phyloP scores from a whole-genome alignment of 371 early-diverging fungal genomes.

The Apophysomyces sp. region DNA sequence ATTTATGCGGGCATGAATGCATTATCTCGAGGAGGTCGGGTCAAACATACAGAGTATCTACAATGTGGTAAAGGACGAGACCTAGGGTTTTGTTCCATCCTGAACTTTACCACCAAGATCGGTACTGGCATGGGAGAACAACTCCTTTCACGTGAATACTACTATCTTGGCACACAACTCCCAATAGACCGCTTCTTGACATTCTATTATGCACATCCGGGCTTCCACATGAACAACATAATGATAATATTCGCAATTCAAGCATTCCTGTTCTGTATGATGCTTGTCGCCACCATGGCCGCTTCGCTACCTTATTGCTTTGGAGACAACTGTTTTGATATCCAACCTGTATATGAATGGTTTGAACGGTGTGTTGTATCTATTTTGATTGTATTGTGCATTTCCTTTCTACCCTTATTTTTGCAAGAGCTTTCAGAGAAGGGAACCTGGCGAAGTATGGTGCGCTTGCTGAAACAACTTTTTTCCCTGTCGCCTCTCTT shows the following conservation, averaged over 20 bases:
- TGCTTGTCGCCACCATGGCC: constrained; percentile 73
- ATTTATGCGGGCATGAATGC: constrained; percentile 93
- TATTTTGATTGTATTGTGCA: constrained; percentile 77
- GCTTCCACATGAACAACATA: constrained; percentile 91
- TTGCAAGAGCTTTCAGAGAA: constrained; percentile 86
- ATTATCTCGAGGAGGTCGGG: constrained; percentile 80
- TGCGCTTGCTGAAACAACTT: constrained; percentile 81
- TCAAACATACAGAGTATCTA: constrained; percentile 89
- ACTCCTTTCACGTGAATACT: constrained; percentile 86
- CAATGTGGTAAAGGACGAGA: constrained; percentile 94
- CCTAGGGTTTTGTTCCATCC: constrained; percentile 85
- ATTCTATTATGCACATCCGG: constrained; percentile 87
- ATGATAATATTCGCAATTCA: constrained; percentile 87
- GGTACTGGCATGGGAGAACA: constrained; percentile 94
- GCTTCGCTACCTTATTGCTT: constrained; percentile 52
- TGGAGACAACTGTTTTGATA: constrained; percentile 64
- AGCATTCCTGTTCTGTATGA: constrained; percentile 80
- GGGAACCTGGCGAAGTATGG: constrained; percentile 71
- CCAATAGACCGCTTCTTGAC: constrained; percentile 85
- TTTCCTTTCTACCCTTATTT: constrained; percentile 85
- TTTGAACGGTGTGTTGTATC: constrained; percentile 76
- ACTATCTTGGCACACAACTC: constrained; percentile 82
- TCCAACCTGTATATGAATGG: constrained; percentile 79
- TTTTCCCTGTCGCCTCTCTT: constrained; percentile 84
- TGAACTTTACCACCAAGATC: constrained; percentile 88